A percentile compares a stretch with the other conserved stretches of the same genome.
Conservation (phyloP, 345 rosid species). For the Salix dunnii region DNA sequence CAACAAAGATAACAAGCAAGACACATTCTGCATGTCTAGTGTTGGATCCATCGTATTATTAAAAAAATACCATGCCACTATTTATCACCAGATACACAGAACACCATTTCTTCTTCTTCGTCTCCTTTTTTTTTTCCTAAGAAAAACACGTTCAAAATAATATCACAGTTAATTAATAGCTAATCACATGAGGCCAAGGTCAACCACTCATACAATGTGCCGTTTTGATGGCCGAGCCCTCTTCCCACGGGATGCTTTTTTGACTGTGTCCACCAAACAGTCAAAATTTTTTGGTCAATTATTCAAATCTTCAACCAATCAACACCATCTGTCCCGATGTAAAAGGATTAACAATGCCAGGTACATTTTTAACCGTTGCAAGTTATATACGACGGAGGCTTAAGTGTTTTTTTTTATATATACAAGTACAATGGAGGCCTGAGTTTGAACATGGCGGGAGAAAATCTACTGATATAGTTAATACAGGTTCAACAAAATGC, state of each 20-base stretch:
- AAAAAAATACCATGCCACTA: background rate
- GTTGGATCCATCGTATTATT: background rate
- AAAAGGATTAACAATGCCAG: background rate
- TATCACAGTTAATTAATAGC: background rate
- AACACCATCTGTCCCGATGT: too few relatives aligned
- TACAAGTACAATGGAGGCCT: background rate
- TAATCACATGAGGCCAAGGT: constrained; percentile 4
- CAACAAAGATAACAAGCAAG: background rate
- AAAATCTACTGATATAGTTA: too few relatives aligned
- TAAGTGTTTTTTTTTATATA: too few relatives aligned
- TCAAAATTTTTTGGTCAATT: background rate
- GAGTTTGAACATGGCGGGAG: background rate
- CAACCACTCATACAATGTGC: constrained; percentile 3
- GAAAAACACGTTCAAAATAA: background rate
- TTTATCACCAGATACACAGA: too few relatives aligned
- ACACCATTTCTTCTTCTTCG: too few relatives aligned
- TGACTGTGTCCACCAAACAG: background rate
- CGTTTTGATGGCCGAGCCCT: constrained; percentile 9
- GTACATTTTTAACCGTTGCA: background rate
- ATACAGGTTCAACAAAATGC: background rate
- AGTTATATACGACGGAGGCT: background rate
- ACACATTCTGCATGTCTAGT: background rate
- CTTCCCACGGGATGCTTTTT: background rate
- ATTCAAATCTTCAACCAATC: background rate
- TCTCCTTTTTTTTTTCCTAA: background rate